These are phyloP conservation scores for Saksenaea vasiformis DNA, from an alignment of 371 early-diverging fungal species.

Conservation along the genomic window DNA sequence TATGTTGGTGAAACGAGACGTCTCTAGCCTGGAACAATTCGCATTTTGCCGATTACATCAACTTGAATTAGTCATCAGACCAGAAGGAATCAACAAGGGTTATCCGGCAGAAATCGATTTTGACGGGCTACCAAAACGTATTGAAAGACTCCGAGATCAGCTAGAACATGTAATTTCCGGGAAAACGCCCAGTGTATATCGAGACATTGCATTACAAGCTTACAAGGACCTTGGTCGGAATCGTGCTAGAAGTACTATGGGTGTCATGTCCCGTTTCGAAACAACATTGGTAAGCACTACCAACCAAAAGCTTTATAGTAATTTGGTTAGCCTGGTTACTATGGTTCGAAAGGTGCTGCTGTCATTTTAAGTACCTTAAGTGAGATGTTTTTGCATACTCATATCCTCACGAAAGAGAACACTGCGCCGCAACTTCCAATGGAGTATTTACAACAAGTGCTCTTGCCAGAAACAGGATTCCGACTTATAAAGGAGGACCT, in stretches of 20 bases:
- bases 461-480: slow-evolving; percentile 55
- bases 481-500: slow-evolving; percentile 51
- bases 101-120: slow-evolving; percentile 53
- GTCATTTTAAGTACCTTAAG: slow-evolving; percentile 36
- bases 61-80: slow-evolving; percentile 45
- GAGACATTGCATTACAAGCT: slow-evolving; percentile 30
- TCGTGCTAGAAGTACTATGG: slow-evolving; percentile 51
- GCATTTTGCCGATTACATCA: slow-evolving; percentile 57
- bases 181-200: slow-evolving; percentile 29
- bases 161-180: slow-evolving; percentile 41
- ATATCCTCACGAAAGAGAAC: slow-evolving; percentile 27
- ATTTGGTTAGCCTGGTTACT: slow-evolving; percentile 55
- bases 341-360: slow-evolving; percentile 52
- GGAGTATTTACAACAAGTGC: slow-evolving; percentile 59
- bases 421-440: slow-evolving; percentile 46
- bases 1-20: not conserved
- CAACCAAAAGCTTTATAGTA: not conserved
- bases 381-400: slow-evolving; percentile 29
- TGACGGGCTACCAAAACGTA: slow-evolving; percentile 27
- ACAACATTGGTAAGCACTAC: slow-evolving; percentile 26
- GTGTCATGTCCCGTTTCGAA: slow-evolving; percentile 43
- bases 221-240: slow-evolving; percentile 45
- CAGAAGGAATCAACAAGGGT: slow-evolving; percentile 32
- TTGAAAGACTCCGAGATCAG: slow-evolving; percentile 26
- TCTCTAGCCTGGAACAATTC: slow-evolving; percentile 15